Conservation (phyloP, 495 filamentous ascomycete species). For the Entonaema liquescens region DNA sequence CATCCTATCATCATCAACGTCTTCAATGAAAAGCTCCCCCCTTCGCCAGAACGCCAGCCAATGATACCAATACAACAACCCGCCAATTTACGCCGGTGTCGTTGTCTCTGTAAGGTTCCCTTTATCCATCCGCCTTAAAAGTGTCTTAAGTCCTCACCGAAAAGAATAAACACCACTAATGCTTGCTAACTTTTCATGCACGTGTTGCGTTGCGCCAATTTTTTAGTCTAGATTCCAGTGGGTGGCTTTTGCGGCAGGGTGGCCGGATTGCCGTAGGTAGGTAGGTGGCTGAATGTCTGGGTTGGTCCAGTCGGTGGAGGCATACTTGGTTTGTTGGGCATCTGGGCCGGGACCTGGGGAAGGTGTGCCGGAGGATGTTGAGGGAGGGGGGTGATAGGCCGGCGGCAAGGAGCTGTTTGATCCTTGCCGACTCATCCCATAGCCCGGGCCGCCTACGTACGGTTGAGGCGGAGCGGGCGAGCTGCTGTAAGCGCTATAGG, state of each 20-base stretch:
- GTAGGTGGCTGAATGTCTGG: slow-evolving; percentile 58
- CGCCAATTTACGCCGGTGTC: slow-evolving; percentile 45
- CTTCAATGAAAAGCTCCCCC: slow-evolving; percentile 8
- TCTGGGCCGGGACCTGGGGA: slow-evolving; percentile 45
- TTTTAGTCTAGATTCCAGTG: slow-evolving; percentile 48
- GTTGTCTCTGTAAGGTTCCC: slow-evolving; percentile 40
- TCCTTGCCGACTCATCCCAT: slow-evolving; percentile 62
- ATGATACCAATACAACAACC: slow-evolving; percentile 43
- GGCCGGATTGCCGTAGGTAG: slow-evolving; percentile 64
- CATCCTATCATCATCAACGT: slow-evolving; percentile 22
- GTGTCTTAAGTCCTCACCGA: slow-evolving; percentile 32
- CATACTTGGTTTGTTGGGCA: slow-evolving; percentile 48
- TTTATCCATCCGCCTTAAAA: slow-evolving; percentile 43
- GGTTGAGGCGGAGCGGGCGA: slow-evolving; percentile 52
- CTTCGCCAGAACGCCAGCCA: slow-evolving; percentile 43
- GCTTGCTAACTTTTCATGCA: slow-evolving; percentile 45
- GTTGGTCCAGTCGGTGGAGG: slow-evolving; percentile 45
- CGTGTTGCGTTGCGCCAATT: slow-evolving; percentile 28
- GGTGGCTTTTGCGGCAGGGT: slow-evolving; percentile 66
- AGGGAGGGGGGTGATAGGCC: slow-evolving; percentile 52
- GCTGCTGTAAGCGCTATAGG: slow-evolving; percentile 52
- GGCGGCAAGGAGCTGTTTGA: slow-evolving; percentile 63
- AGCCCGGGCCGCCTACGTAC: slow-evolving; percentile 50
- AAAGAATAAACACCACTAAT: slow-evolving; percentile 47
- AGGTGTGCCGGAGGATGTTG: slow-evolving; percentile 44